These are phyloP conservation scores for Mycena sanguinolenta DNA, from an alignment of 768 basidiomycete species.

Conservation along the genomic window DNA sequence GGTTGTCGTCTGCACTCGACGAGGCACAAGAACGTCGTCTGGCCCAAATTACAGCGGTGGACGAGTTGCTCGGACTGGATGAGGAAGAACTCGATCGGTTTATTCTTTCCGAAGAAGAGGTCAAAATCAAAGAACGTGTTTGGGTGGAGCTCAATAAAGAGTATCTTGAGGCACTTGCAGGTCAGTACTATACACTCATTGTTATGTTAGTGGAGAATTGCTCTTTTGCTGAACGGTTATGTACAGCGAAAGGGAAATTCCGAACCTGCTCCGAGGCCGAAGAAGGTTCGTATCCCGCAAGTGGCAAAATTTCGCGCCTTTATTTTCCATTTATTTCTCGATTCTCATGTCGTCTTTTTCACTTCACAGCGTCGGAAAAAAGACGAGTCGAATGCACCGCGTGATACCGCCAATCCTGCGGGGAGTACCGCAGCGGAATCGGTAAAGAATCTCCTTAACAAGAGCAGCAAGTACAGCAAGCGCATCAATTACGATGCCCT, in stretches of 20 bases:
- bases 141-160: constrained; percentile 96
- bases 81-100: constrained; percentile 92
- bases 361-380: constrained; percentile 75
- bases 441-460: constrained; percentile 82
- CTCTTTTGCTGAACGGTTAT: constrained; percentile 59
- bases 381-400: constrained; percentile 64
- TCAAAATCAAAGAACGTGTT: constrained; percentile 87
- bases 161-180: constrained; percentile 89
- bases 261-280: constrained; percentile 64
- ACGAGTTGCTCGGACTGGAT: constrained; percentile 84
- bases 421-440: constrained; percentile 83
- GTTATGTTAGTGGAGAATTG: constrained; percentile 22
- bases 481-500: constrained; percentile 95
- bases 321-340: constrained; percentile 35
- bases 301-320: constrained; percentile 44
- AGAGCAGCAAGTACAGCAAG: constrained; percentile 90
- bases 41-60: constrained; percentile 63
- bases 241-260: constrained; percentile 75
- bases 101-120: constrained; percentile 83
- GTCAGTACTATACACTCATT: constrained; percentile 55
- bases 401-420: constrained; percentile 79
- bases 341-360: constrained; percentile 20
- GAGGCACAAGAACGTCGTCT: constrained; percentile 76
- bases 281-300: constrained; percentile 79
- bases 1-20: constrained; percentile 72